Evolutionary conservation across 2,329 filamentous ascomycete genomes (phyloP), one percentile per base, ranked within the genome.

Genomic region (Diaporthe velutina): DNA sequence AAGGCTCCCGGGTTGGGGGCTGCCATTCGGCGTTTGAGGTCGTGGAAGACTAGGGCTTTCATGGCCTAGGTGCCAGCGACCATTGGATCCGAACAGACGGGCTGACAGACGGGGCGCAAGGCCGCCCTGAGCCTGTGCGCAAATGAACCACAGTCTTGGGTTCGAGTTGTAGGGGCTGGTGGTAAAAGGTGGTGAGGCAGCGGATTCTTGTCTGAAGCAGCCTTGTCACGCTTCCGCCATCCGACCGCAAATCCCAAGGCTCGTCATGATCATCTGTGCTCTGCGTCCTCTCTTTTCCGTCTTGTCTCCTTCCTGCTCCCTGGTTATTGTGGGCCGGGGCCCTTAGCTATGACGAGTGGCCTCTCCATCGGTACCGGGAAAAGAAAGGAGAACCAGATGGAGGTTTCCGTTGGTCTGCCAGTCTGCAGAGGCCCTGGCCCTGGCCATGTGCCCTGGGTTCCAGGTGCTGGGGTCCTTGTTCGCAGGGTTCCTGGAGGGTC

Each of bases 41-140:
- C 35, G 35, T 28, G 57, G 45, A 52, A 22, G 33, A 19, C 70
- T 72, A 64, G 57, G 38, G n/a, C 70, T 42, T 52, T 64, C 70
- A 19, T 33, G 57, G 70, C 57, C 35, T 72, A 72, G 57, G 57
- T 58, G 70, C 70, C 57, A 64, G 70, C 55, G 45, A 72, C 45
- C 45, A 64, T 64, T 52, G 45, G 25, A 60, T 35, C 33, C 55
- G 55, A 25, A 30, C n/a, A 54, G 30, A 30, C 30, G 33, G 45
- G 25, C 25, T 45, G 60, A 25, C 58, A 45, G 38, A 28, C 54
- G 58, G 15, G 58, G 54, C 17, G 40, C 54, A 28, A 71, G 68
- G 68, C 55, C 30, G 45, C 54, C 38, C 22, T 12, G 68, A 61
- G 70, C 52, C 40, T 58, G 54, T 60, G 68, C 55, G 55, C 57